phyloP scores from a whole-genome alignment of 164 flowering plant species.

The Paratinospora sagittata region DNA sequence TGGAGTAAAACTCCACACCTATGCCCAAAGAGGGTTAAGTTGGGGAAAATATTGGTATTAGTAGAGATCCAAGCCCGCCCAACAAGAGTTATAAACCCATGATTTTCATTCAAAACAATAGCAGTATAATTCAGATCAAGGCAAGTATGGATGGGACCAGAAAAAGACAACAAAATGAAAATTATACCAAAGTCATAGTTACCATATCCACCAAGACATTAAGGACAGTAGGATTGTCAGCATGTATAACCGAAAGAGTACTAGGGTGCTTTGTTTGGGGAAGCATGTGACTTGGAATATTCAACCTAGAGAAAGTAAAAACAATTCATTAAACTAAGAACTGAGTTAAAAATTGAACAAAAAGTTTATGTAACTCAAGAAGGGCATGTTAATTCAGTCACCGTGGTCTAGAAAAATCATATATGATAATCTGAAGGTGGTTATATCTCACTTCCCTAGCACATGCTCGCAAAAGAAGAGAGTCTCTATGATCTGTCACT shows the following conservation, averaged over 20 bases:
- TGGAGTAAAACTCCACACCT: no score
- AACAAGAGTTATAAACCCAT: no score
- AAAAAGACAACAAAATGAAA: background rate
- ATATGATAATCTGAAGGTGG: conserved; percentile 62
- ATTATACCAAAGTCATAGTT: conserved; percentile 8
- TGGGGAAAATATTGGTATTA: no score
- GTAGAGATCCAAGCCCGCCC: no score
- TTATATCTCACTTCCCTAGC: conserved; percentile 63
- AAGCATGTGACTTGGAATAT: conserved; percentile 71
- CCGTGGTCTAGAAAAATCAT: conserved; percentile 80
- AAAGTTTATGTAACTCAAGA: background rate
- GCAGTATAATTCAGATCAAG: background rate
- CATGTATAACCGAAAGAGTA: conserved; percentile 51
- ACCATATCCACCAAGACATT: conserved; percentile 95
- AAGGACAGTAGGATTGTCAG: conserved; percentile 63
- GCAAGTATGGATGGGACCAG: background rate
- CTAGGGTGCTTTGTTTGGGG: conserved; percentile 83
- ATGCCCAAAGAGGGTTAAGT: no score
- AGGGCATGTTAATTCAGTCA: conserved; percentile 14
- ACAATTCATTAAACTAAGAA: background rate
- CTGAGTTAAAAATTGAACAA: background rate
- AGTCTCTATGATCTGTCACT: conserved; percentile 81
- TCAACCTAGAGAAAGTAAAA: conserved; percentile 42
- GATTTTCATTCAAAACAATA: no score
- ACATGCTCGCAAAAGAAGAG: conserved; percentile 57